These are phyloP conservation scores for Lasiodiplodia theobromae DNA, from an alignment of 2,329 filamentous ascomycete genomes.

Conservation along the genomic window DNA sequence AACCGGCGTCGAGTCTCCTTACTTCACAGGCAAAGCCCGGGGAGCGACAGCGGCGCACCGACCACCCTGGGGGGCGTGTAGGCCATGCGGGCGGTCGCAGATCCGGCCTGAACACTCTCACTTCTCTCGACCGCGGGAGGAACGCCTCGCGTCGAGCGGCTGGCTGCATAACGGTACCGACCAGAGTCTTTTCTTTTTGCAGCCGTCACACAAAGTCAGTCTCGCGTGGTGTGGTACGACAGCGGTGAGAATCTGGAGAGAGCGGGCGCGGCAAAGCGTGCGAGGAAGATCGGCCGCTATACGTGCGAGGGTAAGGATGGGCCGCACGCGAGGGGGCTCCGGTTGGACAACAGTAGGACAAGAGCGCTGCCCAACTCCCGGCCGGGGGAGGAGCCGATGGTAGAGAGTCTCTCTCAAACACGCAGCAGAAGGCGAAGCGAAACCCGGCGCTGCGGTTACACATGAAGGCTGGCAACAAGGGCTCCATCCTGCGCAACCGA, in stretches of 20 bases:
- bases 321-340: conserved; percentile 4
- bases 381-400: conserved; percentile 12
- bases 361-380: background rate
- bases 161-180: conserved; percentile 28
- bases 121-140: conserved; percentile 14
- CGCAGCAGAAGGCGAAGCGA: conserved; percentile 19
- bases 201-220: conserved; percentile 14
- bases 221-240: conserved; percentile 23
- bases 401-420: conserved; percentile 2
- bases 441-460: conserved; percentile 24
- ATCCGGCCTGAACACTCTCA: conserved; percentile 27
- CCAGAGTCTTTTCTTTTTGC: background rate
- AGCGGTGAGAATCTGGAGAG: background rate
- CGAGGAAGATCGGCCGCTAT: background rate
- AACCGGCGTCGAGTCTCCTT: conserved; percentile 10
- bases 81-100: conserved; percentile 27
- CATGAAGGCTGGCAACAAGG: conserved; percentile 23
- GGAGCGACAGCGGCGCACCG: conserved; percentile 11
- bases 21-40: conserved; percentile 11
- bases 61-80: conserved; percentile 15
- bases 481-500: conserved; percentile 20
- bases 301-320: background rate
- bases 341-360: conserved; percentile 12
- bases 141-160: conserved; percentile 22
- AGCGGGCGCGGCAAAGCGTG: background rate